Base-by-base conservation (phyloP, 139 green algal species). In the Trebouxia sp. region DNA sequence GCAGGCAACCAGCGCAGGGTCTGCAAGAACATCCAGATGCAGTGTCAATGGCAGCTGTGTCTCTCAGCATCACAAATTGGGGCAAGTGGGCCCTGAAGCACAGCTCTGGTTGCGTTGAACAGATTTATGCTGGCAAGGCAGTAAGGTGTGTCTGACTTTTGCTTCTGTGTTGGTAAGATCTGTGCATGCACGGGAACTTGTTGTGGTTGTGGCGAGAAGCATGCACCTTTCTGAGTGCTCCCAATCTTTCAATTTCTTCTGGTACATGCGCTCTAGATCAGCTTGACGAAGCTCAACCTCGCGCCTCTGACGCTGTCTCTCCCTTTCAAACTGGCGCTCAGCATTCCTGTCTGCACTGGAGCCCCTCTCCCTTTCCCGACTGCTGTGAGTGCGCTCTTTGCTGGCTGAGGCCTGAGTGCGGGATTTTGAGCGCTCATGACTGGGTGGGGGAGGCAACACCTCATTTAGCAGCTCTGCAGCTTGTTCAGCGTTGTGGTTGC, bases 231-330 rank as follows among this genome's bases (percentile, higher is more conserved):
- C 85, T 9, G 75, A 32, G 24, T 47, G 80, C 72, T 94, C 90
- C 92, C 90, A 96, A 37, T 91, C 80, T 11, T 83, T 74, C 70
- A 91, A 28, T n/a, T 72, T 77, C 6, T 85, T 67, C 2, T 88
- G 79, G 67, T 92, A 94, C 12, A 79, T 83, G 0, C 84, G 81
- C 58, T 94, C 88, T 26, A 81, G 78, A 17, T 89, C 84, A 28
- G 82, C 81, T 0, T 74, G 77, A 5, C 56, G 56, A 48, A 72
- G 35, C 32, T 84, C 69, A 35, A 65, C 65, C 70, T 86, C 84
- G 12, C 80, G 78, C 42, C 80, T 80, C 72, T 92, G 86, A 3
- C 82, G 82, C 53, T 90, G 79, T 56, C 82, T 84, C 69, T 93
- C 84, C 11, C 81, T 80, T 56, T 90, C 87, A 8, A 83, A 56